These are phyloP conservation scores for Auricularia heimuer DNA, from an alignment of 768 basidiomycete genomes.

Conservation along the genomic window DNA sequence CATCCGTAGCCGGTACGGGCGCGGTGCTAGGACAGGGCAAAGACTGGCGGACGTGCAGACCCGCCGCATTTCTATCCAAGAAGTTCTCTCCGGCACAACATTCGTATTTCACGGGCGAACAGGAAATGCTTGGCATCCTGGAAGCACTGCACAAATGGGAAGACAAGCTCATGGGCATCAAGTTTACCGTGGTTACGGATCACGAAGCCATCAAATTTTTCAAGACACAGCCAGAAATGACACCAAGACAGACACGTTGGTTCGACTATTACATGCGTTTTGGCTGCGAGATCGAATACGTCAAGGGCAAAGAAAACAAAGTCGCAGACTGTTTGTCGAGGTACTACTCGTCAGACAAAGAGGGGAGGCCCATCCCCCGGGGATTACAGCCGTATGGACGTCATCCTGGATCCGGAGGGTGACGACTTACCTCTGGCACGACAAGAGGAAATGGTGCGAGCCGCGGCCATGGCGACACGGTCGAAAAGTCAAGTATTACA, in stretches of 20 bases:
- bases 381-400: constrained; percentile 4
- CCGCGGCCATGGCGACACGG: background rate
- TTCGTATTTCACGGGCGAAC: background rate
- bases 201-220: background rate
- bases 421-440: constrained; percentile 5
- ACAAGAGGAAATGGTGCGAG: background rate
- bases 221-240: background rate
- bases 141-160: background rate
- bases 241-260: background rate
- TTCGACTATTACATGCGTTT: background rate
- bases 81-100: background rate
- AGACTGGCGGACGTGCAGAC: background rate
- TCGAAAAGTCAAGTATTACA: background rate
- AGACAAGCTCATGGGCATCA: background rate
- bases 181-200: background rate
- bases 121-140: background rate
- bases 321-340: background rate
- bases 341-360: background rate
- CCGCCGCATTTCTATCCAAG: background rate
- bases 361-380: background rate
- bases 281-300: background rate
- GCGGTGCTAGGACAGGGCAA: background rate
- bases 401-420: constrained; percentile 9
- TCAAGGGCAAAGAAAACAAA: background rate
- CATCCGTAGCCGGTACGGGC: background rate